Base-by-base conservation (phyloP, 2,329 filamentous ascomycete genomes). In the Sporothrix brunneoviolacea region DNA sequence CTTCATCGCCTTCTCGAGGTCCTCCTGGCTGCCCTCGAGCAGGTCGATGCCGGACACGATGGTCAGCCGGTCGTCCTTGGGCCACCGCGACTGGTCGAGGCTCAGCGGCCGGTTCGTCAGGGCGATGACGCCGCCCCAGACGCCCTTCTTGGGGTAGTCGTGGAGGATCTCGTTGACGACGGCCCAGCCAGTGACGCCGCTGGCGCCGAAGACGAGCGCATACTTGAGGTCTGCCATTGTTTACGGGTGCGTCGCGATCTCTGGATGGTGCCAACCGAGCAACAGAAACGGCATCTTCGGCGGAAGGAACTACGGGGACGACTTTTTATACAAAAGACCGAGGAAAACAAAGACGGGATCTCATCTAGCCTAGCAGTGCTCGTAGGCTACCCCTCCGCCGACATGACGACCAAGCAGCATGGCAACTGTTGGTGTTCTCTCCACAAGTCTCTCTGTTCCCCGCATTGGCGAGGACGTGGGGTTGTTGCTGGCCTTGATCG, bases 21-120 rank as follows among this genome's bases (percentile, higher is more conserved):
- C 62, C 32, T 70, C 61, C 48, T 70, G 68, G n/a, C 43, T 60
- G 16, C 65, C 63, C 24, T 64, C 54, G 12, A 72, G 62, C 10
- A 73, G 59, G 55, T 72, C 67, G 52, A 72, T 67, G 9, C 69
- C 69, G 18, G 64, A 67, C 3, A 70, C 65, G 41, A 73, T 63
- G 41, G 68, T 62, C 36, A 73, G 54, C 18, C 68, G 62, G 10
- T 63, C 54, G 54, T 70, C 68, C 3, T 63, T 56, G 12, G 69
- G 68, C 67, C 68, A 72, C 12, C 63, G 54, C 6, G 65, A 60
- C 50, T 64, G 59, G 42, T 62, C 59, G 16, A 59, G 59, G 7
- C 54, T 58, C 42, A 65, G 49, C 3, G 59, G 58, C 16, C 59
- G 54, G 48, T 61, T 61, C 15, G 59, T 59, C 41, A 59, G 44